Evolutionary conservation across 176 grass and related monocot species (phyloP), one percentile per base, ranked within the genome.

Genomic region (Leersia perrieri): DNA sequence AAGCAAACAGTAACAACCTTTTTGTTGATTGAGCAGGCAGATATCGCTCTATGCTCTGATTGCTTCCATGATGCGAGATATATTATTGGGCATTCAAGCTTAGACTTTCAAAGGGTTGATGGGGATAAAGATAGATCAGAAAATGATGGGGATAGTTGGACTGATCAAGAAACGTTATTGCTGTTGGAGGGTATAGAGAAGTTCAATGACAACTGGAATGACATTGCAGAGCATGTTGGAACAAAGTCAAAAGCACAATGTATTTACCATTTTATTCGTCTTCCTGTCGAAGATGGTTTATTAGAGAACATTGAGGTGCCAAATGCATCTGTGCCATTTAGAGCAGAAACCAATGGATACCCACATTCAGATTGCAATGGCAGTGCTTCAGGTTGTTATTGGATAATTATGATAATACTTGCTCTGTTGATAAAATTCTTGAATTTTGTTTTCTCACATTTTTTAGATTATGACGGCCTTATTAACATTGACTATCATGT

Each of bases 231-330:
- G 63, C 92, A 98, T 82, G 90, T 98, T 61, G 82, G 81, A 63
- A 86, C 90, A 70, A 95, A 98, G 74, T 91, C 95, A 74, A 98
- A 95, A 71, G 95, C 92, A 67, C 95, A 98, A 66, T 98, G 95
- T 78, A 98, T 94, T 83, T 85, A 94, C 66, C 95, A 98, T 89
- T 98, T 98, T 91, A 87, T 98, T 75, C 82, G 88, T 76, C 78
- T 98, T 86, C 95, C 90, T 11, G 84, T 98, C 40, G 92, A 98
- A 68, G 84, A 95, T 78, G 82, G 81, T 74, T 80, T 98, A 14
- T 78, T 98, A 72, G 90, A 98, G 57, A 93, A 88, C 44, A 87
- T 98, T 81, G 90, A 93, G 85, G 73, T 94, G 64, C 88, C 88
- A 38, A 61, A 86, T 75, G 72, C 75, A 12, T 26, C 44, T 5